These are phyloP conservation scores for Arthrobotrys sinensis DNA, from an alignment of 2,329 filamentous ascomycete genomes.

Conservation along the genomic window DNA sequence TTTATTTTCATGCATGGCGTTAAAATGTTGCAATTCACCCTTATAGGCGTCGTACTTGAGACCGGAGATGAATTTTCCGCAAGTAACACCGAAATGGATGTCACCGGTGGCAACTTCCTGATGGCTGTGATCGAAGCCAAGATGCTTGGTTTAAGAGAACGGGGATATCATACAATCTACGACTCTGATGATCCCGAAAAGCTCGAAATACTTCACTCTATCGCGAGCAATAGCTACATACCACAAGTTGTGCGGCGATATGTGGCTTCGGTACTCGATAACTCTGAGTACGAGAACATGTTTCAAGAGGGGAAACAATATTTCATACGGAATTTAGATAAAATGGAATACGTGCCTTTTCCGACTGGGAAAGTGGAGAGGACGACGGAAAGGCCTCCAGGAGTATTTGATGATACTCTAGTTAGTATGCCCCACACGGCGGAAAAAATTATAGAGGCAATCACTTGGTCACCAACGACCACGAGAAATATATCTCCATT, in stretches of 20 bases:
- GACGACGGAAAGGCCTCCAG: background rate
- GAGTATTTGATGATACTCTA: slow-evolving; percentile 27
- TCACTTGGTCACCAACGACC: slow-evolving; percentile 20
- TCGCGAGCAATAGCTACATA: background rate
- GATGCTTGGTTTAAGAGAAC: slow-evolving; percentile 24
- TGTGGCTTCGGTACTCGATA: slow-evolving; percentile 16
- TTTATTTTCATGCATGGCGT: background rate
- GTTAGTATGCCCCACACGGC: slow-evolving; percentile 8
- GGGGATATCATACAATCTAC: slow-evolving; percentile 47
- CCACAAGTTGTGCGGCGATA: slow-evolving; percentile 18
- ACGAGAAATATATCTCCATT: background rate
- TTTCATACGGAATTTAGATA: slow-evolving; percentile 41
- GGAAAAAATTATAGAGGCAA: slow-evolving; percentile 31
- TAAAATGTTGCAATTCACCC: background rate
- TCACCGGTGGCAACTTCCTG: slow-evolving; percentile 7
- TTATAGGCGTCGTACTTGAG: slow-evolving; percentile 20
- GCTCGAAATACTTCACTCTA: slow-evolving; percentile 11
- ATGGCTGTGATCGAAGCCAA: slow-evolving; percentile 13
- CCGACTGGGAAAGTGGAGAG: slow-evolving; percentile 29
- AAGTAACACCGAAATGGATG: slow-evolving; percentile 1
- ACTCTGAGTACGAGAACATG: slow-evolving; percentile 46
- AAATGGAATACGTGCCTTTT: slow-evolving; percentile 32
- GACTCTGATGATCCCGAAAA: slow-evolving; percentile 35
- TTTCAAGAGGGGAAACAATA: slow-evolving; percentile 26
- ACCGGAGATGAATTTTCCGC: background rate